These are phyloP conservation scores for Pilaira anomala DNA, from an alignment of 192 early-diverging fungal species.

Conservation along the genomic window DNA sequence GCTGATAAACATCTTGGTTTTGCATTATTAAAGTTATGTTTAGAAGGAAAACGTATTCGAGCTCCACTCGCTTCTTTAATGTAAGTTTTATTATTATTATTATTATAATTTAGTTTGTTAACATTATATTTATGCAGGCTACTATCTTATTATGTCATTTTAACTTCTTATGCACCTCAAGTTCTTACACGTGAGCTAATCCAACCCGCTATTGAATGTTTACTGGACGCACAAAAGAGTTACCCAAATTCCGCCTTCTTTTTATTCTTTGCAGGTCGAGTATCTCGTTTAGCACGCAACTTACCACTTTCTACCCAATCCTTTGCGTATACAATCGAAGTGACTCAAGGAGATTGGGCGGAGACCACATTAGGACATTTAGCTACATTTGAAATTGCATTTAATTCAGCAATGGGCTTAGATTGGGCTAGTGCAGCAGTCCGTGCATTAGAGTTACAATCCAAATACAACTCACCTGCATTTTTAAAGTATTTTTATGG, in stretches of 20 bases:
- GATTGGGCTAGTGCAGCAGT: conserved; percentile 31
- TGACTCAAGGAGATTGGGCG: conserved; percentile 36
- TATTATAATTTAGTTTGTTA: neutral
- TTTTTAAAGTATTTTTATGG: conserved; percentile 53
- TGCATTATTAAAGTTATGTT: conserved; percentile 44
- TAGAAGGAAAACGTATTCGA: conserved; percentile 47
- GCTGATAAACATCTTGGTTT: conserved; percentile 56
- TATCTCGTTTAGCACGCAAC: conserved; percentile 34
- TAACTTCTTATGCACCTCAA: conserved; percentile 38
- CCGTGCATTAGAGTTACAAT: conserved; percentile 15
- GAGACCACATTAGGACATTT: conserved; percentile 26
- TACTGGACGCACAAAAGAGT: conserved; percentile 34
- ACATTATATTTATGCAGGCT: conserved; percentile 22
- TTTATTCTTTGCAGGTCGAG: conserved; percentile 38
- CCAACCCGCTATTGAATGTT: conserved; percentile 33
- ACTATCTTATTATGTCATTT: conserved; percentile 34
- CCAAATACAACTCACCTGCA: conserved; percentile 46
- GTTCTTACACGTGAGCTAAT: conserved; percentile 28
- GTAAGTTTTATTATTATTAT: conserved; percentile 33
- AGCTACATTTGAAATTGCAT: conserved; percentile 30
- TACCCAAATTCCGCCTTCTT: conserved; percentile 40
- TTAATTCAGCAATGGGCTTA: conserved; percentile 30
- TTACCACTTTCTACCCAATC: conserved; percentile 37
- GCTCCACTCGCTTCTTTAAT: conserved; percentile 51
- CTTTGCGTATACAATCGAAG: conserved; percentile 30